phyloP scores from a whole-genome alignment of 2,329 filamentous ascomycete species.

The Orbilia oligospora region DNA sequence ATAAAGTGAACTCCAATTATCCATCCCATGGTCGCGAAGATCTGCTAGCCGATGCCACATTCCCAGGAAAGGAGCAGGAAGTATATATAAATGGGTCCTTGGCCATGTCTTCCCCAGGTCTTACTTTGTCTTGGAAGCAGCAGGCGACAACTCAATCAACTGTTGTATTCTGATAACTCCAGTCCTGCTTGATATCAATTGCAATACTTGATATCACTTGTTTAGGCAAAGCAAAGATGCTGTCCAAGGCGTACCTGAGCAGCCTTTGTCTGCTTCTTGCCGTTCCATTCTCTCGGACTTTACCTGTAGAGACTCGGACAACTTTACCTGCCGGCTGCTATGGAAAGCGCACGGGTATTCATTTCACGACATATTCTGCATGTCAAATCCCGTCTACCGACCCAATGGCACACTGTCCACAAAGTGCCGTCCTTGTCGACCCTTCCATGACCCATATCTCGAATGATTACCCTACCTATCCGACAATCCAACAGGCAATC shows the following conservation, averaged over 20 bases:
- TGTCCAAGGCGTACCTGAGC: constrained; percentile 47
- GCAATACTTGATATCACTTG: constrained; percentile 21
- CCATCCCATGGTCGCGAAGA: constrained; percentile 45
- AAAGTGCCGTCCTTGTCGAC: constrained; percentile 53
- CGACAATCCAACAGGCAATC: constrained; percentile 56
- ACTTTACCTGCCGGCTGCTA: constrained; percentile 39
- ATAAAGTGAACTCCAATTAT: constrained; percentile 44
- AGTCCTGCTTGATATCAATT: constrained; percentile 38
- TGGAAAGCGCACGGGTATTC: constrained; percentile 45
- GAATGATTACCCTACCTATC: constrained; percentile 46
- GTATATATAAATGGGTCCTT: constrained; percentile 54
- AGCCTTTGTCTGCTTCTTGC: constrained; percentile 45
- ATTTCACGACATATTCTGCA: constrained; percentile 52
- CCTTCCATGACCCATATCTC: constrained; percentile 54
- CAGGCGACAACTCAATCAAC: constrained; percentile 41
- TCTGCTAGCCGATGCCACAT: constrained; percentile 41
- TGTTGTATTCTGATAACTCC: constrained; percentile 38
- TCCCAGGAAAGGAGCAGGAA: constrained; percentile 20
- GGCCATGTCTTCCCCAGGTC: constrained; percentile 33
- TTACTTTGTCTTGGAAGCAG: constrained; percentile 41
- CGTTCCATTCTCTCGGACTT: constrained; percentile 34
- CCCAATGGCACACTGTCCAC: constrained; percentile 54
- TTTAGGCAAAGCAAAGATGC: constrained; percentile 26
- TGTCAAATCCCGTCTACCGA: constrained; percentile 50
- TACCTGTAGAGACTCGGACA: constrained; percentile 31